Conservation (phyloP, 2,329 filamentous ascomycete species). For the Scytalidium lignicola region DNA sequence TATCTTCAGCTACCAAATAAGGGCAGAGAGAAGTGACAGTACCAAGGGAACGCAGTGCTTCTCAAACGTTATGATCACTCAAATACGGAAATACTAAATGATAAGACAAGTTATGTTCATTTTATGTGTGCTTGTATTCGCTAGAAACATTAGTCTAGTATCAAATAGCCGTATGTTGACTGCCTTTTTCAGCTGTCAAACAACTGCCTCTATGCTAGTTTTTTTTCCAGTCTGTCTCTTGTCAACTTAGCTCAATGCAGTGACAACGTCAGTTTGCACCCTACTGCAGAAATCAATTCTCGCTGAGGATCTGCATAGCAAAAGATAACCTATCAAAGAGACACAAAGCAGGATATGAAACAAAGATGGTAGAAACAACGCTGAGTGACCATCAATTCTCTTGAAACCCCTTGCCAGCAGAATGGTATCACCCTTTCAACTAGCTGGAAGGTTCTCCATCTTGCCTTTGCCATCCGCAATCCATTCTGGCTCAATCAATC, state of each 20-base stretch:
- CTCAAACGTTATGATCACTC: not conserved
- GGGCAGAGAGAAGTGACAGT: not conserved
- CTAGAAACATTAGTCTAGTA: not conserved
- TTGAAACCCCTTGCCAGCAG: not conserved
- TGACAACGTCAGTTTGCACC: not conserved
- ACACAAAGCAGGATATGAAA: not conserved
- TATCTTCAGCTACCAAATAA: not conserved
- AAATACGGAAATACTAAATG: not conserved
- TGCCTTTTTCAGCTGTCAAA: not conserved
- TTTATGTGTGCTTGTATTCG: not conserved
- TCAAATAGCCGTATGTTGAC: not conserved
- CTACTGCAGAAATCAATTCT: not conserved
- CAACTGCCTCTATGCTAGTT: not conserved
- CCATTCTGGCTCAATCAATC: constrained; percentile 72
- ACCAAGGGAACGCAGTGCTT: not conserved
- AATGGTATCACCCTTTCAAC: constrained; percentile 26
- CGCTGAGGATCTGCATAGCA: not conserved
- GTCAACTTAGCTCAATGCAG: not conserved
- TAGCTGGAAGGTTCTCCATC: constrained; percentile 61
- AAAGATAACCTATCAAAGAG: not conserved
- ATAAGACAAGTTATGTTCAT: not conserved
- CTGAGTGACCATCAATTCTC: not conserved
- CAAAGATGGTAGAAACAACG: not conserved
- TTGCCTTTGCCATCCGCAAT: constrained; percentile 66
- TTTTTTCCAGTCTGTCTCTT: not conserved